Percentiles rank a stretch among this genome's conserved stretches.
Evolutionary conservation across 1,284 basidiomycete species (phyloP).

Genomic region (Ceratobasidium sp.): DNA sequence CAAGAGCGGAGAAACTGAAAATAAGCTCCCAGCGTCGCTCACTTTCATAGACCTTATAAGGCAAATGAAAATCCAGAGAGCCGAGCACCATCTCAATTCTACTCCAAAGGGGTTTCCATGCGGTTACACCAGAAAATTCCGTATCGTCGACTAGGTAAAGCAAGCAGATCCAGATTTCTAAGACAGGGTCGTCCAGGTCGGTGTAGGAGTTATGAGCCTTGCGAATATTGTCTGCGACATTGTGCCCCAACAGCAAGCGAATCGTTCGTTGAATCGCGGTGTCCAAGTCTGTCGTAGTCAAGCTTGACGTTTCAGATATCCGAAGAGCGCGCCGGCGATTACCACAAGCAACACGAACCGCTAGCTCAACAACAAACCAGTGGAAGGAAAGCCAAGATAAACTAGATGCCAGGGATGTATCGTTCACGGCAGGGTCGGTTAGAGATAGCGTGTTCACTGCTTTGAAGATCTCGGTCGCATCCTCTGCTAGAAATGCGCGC

Average conservation of each 20-base stretch:
- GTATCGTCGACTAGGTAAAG: slow-evolving; percentile 38
- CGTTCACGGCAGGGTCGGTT: slow-evolving; percentile 30
- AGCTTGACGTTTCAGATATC: slow-evolving; percentile 53
- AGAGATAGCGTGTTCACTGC: not conserved
- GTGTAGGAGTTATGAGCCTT: slow-evolving; percentile 59
- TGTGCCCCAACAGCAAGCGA: slow-evolving; percentile 67
- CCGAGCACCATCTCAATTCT: slow-evolving; percentile 25
- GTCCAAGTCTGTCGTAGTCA: slow-evolving; percentile 53
- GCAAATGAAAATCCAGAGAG: slow-evolving; percentile 1
- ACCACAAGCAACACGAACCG: slow-evolving; percentile 56
- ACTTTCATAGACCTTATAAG: slow-evolving; percentile 50
- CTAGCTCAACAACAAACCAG: slow-evolving; percentile 75
- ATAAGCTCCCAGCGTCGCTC: slow-evolving; percentile 49
- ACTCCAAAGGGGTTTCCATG: slow-evolving; percentile 41
- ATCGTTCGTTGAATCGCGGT: slow-evolving; percentile 60
- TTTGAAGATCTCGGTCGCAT: slow-evolving; percentile 33
- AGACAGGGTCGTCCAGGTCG: slow-evolving; percentile 74
- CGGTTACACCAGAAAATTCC: not conserved
- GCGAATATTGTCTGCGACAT: slow-evolving; percentile 66
- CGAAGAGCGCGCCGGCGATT: slow-evolving; percentile 49
- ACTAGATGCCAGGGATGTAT: slow-evolving; percentile 8
- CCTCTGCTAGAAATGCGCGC: slow-evolving; percentile 23
- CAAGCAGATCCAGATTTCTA: slow-evolving; percentile 68
- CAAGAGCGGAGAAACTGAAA: slow-evolving; percentile 60
- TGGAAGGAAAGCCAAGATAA: slow-evolving; percentile 60